Base-by-base conservation (phyloP, 768 basidiomycete species). In the Podaxis rugospora region DNA sequence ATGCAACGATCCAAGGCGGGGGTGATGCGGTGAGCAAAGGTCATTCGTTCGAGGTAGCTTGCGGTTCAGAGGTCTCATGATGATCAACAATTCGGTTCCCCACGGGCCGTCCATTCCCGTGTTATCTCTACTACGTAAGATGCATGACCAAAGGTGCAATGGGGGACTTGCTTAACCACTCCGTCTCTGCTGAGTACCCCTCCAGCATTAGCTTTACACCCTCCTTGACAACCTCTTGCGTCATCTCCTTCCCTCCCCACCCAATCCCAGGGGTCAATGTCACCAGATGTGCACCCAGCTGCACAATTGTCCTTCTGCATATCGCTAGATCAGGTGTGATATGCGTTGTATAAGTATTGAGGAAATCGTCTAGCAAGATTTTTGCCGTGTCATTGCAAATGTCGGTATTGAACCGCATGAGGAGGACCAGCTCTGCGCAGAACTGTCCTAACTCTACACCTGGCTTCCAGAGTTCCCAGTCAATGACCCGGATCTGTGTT, bases 381-480 rank as follows among this genome's bases (percentile, higher is more conserved):
- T 69, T 64, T 2, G 79, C 74, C 2, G 76, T 68, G 7, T 74
- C 73, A 42, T 68, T 67, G 49, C 77, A 76, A 4, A 61, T 42
- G 14, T 69, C 68, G 0, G 79, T 76, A 55, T 80, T 65, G 67
- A 85, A 87, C 51, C 77, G 72, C 55, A 77, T 73, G 23, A 87
- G 67, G 23, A 76, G 73, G 66, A 80, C 73, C 57, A 89, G 68
- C 68, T 89, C 88, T 3, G 84, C 86, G 59, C 78, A 81, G 61
- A 89, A 80, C 63, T 89, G 87, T 1, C 87, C 87, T 18, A 89
- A 68, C 52, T 89, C 88, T 4, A 83, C 62, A 3, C 81, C 86
- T 0, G 80, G 74, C 70, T 79, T 87, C 39, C 77, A 70, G 9
- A 87, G 51, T 65, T 90, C 88, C 88, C 88, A 89, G 69, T 89